phyloP scores from a whole-genome alignment of 257 asterid genomes.

The Forsythia suspensa region DNA sequence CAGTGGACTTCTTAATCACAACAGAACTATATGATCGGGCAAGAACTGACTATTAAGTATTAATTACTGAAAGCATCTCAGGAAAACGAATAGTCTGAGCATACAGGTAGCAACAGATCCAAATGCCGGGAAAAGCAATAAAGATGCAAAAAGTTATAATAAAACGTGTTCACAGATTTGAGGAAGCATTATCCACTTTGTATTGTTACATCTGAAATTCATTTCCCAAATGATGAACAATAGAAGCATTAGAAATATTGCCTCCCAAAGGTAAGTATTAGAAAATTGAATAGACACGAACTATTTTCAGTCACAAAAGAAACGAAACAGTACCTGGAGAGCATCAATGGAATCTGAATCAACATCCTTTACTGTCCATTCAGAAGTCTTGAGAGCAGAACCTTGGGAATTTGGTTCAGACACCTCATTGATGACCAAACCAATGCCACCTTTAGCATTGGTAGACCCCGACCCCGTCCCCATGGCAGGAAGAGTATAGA shows the following conservation, averaged over 20 bases:
- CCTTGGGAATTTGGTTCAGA: constrained; percentile 28
- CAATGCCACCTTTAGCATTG: constrained; percentile 61
- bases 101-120: no score
- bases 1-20: no score
- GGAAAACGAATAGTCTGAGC: no score
- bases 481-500: constrained; percentile 43
- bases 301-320: neutral
- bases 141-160: no score
- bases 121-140: no score
- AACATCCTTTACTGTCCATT: constrained; percentile 70
- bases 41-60: no score
- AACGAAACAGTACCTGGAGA: constrained; percentile 47
- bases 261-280: neutral
- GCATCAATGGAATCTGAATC: constrained; percentile 87
- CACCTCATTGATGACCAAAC: constrained; percentile 52
- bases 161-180: neutral
- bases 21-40: no score
- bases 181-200: neutral
- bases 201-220: neutral
- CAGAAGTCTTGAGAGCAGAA: constrained; percentile 1
- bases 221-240: neutral
- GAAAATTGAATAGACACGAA: neutral
- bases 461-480: neutral
- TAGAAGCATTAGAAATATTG: neutral
- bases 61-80: no score